A percentile compares a stretch with the other conserved stretches of the same genome.
phyloP scores from a whole-genome alignment of 2,329 filamentous ascomycete species.

The Monosporascus cannonballus region DNA sequence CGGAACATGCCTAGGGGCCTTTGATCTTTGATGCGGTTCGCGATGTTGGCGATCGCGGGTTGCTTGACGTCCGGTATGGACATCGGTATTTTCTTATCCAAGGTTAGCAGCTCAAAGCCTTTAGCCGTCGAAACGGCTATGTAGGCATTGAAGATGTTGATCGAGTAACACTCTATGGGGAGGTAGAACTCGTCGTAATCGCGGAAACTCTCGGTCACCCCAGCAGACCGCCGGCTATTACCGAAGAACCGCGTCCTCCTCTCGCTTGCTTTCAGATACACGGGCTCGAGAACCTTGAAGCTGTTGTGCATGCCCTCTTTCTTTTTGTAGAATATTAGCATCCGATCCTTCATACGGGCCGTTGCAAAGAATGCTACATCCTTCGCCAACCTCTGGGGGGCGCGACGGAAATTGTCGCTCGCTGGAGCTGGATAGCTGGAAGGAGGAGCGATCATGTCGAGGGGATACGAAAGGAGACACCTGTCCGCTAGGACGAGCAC shows the following conservation, averaged over 20 bases:
- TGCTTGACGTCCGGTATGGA: constrained; percentile 82
- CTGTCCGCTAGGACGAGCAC: constrained; percentile 90
- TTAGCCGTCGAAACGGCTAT: constrained; percentile 86
- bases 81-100: constrained; percentile 96
- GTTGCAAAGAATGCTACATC: constrained; percentile 97
- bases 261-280: constrained; percentile 86
- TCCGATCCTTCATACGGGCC: constrained; percentile 94
- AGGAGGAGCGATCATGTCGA: constrained; percentile 72
- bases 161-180: constrained; percentile 85
- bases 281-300: constrained; percentile 94
- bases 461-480: constrained; percentile 84
- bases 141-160: constrained; percentile 94
- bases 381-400: constrained; percentile 87
- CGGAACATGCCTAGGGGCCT: constrained; percentile 94
- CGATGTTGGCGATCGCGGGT: constrained; percentile 77
- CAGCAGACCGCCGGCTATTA: constrained; percentile 51
- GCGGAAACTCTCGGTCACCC: constrained; percentile 89
- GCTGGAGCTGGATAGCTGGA: constrained; percentile 54
- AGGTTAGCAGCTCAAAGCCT: constrained; percentile 90
- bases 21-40: constrained; percentile 74
- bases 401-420: constrained; percentile 69
- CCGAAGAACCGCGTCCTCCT: constrained; percentile 67
- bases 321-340: constrained; percentile 94
- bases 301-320: constrained; percentile 86
- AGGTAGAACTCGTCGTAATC: constrained; percentile 99